Base-by-base conservation (phyloP, 1,284 basidiomycete genomes). In the Clitocybe nebularis region DNA sequence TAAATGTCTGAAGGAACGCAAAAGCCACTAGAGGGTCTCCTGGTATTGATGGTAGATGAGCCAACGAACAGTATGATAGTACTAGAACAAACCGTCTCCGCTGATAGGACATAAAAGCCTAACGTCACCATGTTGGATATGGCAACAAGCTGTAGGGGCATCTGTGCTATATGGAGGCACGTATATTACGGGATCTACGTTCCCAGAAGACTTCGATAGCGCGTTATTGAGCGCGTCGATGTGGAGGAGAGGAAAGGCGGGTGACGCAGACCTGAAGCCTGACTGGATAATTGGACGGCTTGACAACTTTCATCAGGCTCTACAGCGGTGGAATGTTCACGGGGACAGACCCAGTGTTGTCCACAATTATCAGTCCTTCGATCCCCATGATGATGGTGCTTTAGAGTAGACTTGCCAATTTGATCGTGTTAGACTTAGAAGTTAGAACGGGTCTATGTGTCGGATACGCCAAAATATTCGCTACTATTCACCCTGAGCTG, bases 21-120 rank as follows among this genome's bases (percentile, higher is more conserved):
- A 97, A 92, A 2, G 88, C 92, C 41, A 93, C 82, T 19, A 95
- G 66, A 0, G 93, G 93, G 58, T 97, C 93, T 55, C 86, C 90
- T 94, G 51, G 21, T 33, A 6, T 21, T 21, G 33, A 45, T 35
- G 21, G 41, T 16, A 37, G 36, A 16, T 45, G 36, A 39, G 49
- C 39, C 43, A 43, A 42, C 35, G 37, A 36, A n/a, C 32, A 33
- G n/a, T 11, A 37, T 14, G 41, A 16, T 28, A 24, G 8, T 11
- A 25, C 43, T 17, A 24, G 30, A 7, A 69, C 81, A 55, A 58
- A 89, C 89, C 74, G 58, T 91, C 84, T 36, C 79, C 81, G 49
- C 86, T 89, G 29, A 95, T 72, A 17, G 91, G 90, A 52, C 84
- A 88, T 19, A 95, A 63, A 46, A 93, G 75, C 50, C 81, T 74